Evolutionary conservation across 2,329 filamentous ascomycete genomes (phyloP).

Genomic region (Huntiella bhutanensis): DNA sequence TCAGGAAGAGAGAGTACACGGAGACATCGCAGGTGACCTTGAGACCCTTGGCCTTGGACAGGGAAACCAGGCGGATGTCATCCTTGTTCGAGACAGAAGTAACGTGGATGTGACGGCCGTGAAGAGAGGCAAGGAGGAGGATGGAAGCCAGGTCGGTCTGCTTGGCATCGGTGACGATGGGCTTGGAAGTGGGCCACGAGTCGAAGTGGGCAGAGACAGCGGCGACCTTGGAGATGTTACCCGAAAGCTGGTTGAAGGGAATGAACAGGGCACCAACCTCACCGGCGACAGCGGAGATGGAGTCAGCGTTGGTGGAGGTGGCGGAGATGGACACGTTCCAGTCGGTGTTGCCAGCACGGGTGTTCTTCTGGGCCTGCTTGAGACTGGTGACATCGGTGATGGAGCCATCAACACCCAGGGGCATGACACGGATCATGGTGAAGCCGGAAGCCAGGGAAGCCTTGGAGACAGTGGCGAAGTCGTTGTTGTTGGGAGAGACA

Average conservation of each 20-base stretch:
- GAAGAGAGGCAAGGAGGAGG: conserved; percentile 56
- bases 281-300: conserved; percentile 51
- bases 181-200: conserved; percentile 58
- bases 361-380: conserved; percentile 53
- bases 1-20: conserved; percentile 61
- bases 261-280: conserved; percentile 69
- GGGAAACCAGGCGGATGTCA: conserved; percentile 56
- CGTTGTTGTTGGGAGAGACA: conserved; percentile 41
- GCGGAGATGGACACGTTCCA: conserved; percentile 65
- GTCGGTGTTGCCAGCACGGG: conserved; percentile 49
- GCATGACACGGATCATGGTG: conserved; percentile 65
- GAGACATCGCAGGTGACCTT: conserved; percentile 68
- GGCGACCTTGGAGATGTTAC: conserved; percentile 69
- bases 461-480: conserved; percentile 51
- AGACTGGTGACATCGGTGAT: conserved; percentile 55
- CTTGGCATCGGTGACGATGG: conserved; percentile 66
- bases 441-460: conserved; percentile 59
- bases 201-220: conserved; percentile 64
- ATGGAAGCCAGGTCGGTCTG: conserved; percentile 66
- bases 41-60: conserved; percentile 65
- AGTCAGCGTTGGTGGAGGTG: conserved; percentile 53
- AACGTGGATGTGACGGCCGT: conserved; percentile 61
- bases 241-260: conserved; percentile 63
- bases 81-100: conserved; percentile 67
- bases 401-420: conserved; percentile 51